Evolutionary conservation across 2,329 filamentous ascomycete genomes (phyloP), one percentile per base, ranked within the genome.

Genomic region (Herpotrichia juniperi): DNA sequence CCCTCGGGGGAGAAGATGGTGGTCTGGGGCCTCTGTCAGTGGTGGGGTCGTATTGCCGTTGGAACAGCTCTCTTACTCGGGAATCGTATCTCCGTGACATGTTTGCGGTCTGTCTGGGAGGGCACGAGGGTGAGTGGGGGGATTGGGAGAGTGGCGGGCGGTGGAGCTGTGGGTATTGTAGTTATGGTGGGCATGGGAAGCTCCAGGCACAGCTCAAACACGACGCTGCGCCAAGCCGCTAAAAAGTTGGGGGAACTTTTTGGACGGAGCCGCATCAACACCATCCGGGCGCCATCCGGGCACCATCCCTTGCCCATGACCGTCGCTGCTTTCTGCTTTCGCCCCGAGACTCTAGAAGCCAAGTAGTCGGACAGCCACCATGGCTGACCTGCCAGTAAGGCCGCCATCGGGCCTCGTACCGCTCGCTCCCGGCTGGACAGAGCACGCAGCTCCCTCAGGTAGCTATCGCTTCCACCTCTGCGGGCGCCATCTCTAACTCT

Each of bases 1-100:
- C 94, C 94, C 81, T 99, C 94, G 54, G 94, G 94, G 56, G 94
- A 99, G 87, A 99, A 99, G 85, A 99, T 99, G 75, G 94, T 99
- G 68, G 94, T 99, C 93, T 96, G 68, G 19, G 50, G 45, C 39
- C 19, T 22, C 17, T 25, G 65, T 69, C 65, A 68, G 68, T 59
- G 34, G 50, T 32, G 35, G 25, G 22, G 22, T 16, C 48, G 47
- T 28, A 26, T n/a, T 24, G 54, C 34, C 46, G 59, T 45, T 17
- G 30, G 43, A 46, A 48, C 17, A 37, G 44, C 43, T 35, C 50
- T 79, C 88, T 77, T 83, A 96, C 93, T 81, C 93, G 87, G 72
- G 93, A 96, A 87, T 97, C 93, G 82, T 97, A 97, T 83, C 93
- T 89, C 81, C 93, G 89, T 77, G 93, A 96, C 93, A 97, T 97